Evolutionary conservation across 345 rosid species (phyloP).

Genomic region (Mangifera indica): DNA sequence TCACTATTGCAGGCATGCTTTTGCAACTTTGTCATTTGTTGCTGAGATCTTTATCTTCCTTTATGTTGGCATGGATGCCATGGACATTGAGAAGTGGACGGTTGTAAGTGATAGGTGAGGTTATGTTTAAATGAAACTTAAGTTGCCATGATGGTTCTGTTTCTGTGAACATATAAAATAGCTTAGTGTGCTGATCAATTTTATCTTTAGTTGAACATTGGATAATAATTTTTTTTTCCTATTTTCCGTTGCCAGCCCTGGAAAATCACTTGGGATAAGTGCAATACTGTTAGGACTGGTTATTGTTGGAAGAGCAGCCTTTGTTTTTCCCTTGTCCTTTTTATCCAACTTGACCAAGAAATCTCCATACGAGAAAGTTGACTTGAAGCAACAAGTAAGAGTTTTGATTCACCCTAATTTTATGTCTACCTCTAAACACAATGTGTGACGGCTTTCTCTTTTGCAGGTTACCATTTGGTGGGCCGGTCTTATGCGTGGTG

Average conservation of each 20-base stretch:
- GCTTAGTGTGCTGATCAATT: not conserved
- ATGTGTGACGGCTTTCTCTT: constrained; percentile 10
- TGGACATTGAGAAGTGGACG: constrained; percentile 91
- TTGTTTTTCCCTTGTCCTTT: constrained; percentile 81
- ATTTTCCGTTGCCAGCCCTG: constrained; percentile 55
- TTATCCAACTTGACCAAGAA: constrained; percentile 83
- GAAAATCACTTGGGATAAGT: constrained; percentile 69
- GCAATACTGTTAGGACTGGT: constrained; percentile 75
- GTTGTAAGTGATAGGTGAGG: constrained; percentile 73
- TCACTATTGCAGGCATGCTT: constrained; percentile 63
- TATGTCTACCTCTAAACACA: not conserved
- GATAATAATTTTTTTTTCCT: not conserved
- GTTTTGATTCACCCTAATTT: constrained; percentile 12
- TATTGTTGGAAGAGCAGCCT: constrained; percentile 85
- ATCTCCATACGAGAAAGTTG: constrained; percentile 49
- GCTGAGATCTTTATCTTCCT: constrained; percentile 96
- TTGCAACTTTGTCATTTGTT: constrained; percentile 86
- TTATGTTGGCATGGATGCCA: constrained; percentile 98
- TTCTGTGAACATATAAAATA: not conserved
- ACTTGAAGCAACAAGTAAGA: constrained; percentile 65
- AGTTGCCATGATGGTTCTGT: not conserved
- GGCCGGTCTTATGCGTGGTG: constrained; percentile 99
- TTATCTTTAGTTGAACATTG: not conserved
- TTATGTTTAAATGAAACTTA: constrained; percentile 2
- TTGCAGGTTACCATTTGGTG: constrained; percentile 87